These are phyloP conservation scores for Cryptosporidium canis DNA, from an alignment of 169 alveolate genomes.

Conservation along the genomic window DNA sequence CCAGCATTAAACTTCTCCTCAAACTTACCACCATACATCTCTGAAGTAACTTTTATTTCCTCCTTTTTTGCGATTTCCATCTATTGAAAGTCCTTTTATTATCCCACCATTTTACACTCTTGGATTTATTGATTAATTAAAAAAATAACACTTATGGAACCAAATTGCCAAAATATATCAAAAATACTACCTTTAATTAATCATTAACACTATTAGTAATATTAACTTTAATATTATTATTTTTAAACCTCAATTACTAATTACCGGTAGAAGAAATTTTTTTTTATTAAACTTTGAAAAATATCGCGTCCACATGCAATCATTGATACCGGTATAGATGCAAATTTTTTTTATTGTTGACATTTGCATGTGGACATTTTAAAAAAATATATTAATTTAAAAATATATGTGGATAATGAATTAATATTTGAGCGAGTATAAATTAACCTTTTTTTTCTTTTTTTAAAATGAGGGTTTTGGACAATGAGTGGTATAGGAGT, in stretches of 20 bases:
- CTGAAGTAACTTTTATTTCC: neutral
- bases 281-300: neutral
- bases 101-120: too few species aligned
- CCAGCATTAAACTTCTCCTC: neutral
- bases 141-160: too few species aligned
- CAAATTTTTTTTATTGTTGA: neutral
- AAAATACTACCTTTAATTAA: neutral
- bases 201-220: neutral
- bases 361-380: neutral
- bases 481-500: slow-evolving; percentile 30
- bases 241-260: neutral
- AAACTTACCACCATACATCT: neutral
- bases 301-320: slow-evolving; percentile 5
- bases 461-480: neutral
- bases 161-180: too few species aligned
- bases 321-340: slow-evolving; percentile 23
- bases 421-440: neutral
- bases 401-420: neutral
- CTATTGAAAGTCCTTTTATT: too few species aligned
- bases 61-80: neutral
- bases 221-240: neutral
- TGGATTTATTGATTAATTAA: too few species aligned
- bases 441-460: neutral
- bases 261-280: slow-evolving; percentile 10
- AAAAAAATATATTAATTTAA: neutral